A percentile compares a stretch with the other conserved stretches of the same genome.
Evolutionary conservation across 306 rosid species (phyloP).

Genomic region (Gleditsia sinensis): DNA sequence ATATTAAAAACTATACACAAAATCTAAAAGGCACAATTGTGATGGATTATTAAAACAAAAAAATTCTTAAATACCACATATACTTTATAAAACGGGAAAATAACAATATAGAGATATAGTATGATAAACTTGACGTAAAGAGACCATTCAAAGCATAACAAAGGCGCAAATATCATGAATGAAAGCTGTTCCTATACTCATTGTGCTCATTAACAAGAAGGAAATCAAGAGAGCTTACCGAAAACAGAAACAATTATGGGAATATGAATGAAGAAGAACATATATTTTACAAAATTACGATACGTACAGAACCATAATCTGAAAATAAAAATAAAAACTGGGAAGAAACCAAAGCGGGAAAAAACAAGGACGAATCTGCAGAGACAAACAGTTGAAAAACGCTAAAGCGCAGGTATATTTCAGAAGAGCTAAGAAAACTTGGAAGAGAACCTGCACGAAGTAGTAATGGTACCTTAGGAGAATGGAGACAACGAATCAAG

Average conservation of each 20-base stretch:
- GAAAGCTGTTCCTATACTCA: conserved; percentile 35
- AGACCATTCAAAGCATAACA: conserved; percentile 2
- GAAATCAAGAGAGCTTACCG: conserved; percentile 21
- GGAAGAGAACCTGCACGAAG: conserved; percentile 42
- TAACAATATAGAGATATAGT: background rate
- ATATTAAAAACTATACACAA: background rate
- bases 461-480: conserved; percentile 35
- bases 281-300: conserved; percentile 27
- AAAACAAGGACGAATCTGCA: conserved; percentile 61
- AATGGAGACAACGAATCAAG: conserved; percentile 61
- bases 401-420: background rate
- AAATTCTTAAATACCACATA: background rate
- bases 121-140: conserved; percentile 1
- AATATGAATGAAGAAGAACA: conserved; percentile 28
- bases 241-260: conserved; percentile 26
- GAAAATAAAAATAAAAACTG: background rate
- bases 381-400: conserved; percentile 18
- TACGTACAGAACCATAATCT: background rate
- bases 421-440: conserved; percentile 1
- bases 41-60: background rate
- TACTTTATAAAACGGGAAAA: background rate
- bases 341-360: conserved; percentile 30
- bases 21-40: conserved; percentile 10
- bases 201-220: conserved; percentile 47
- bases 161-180: conserved; percentile 29